Base-by-base conservation (phyloP, 352 stramenopile species). In the Globisporangium nunn region DNA sequence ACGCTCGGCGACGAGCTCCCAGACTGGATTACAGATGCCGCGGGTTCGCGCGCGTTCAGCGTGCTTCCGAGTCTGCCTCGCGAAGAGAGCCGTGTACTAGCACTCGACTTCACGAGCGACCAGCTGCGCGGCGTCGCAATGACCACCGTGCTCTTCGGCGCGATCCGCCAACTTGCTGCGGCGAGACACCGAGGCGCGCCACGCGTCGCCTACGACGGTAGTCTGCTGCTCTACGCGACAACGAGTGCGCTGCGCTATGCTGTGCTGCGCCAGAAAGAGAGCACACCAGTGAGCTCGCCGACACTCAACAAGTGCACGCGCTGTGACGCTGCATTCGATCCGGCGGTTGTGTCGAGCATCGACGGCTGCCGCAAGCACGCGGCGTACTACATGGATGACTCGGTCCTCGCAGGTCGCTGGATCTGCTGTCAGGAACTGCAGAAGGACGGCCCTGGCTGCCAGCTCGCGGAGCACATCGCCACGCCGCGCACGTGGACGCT, bases 361-460 rank as follows among this genome's bases (percentile, higher is more conserved):
- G 61, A 68, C 15, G 70, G 66, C 8, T 83, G 71, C 54, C 71
- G 71, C 12, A 61, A 61, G 8, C 75, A 86, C 45, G 62, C 53
- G 35, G 71, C 71, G 29, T 86, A 83, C 55, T 83, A 86, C 52
- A 43, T 81, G 47, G 73, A 71, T 29, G 69, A 65, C 14, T 54
- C 68, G 23, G 33, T 83, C 15, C 52, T 86, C 31, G 62, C 73
- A 5, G 70, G 75, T 0, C 64, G 69, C 23, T 86, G 75, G 75
- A 63, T 75, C 12, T 86, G 74, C 58, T 86, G 75, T 48, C 64
- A 75, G 31, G 73, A 85, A 41, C 68, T 61, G 2, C 54, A 58
- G 15, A 23, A 29, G 1, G 53, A 80, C 31, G 75, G 71, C 0
- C 54, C 67, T 6, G 73, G 69, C 31, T 86, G 73, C 23, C 40